Conservation (phyloP, 768 basidiomycete species). For the Termitomyces sp. region DNA sequence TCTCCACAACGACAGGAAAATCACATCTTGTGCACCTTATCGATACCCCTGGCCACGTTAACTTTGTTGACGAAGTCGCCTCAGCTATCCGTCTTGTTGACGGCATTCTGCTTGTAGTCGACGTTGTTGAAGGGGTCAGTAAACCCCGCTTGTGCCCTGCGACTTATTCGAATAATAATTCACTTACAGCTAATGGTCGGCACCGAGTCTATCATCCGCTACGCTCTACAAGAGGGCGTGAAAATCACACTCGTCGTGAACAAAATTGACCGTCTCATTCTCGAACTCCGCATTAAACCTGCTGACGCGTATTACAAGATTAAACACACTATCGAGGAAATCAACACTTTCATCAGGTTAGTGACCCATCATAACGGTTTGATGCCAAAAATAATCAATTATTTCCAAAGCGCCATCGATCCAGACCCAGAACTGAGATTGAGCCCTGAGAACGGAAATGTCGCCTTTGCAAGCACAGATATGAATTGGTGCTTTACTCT, state of each 20-base stretch:
- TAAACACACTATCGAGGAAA: slow-evolving; percentile 97
- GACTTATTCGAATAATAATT: not conserved
- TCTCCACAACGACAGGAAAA: slow-evolving; percentile 83
- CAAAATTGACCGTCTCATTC: slow-evolving; percentile 96
- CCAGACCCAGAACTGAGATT: slow-evolving; percentile 85
- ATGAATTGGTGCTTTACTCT: slow-evolving; percentile 99
- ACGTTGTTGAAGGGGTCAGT: slow-evolving; percentile 96
- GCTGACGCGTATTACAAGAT: slow-evolving; percentile 98
- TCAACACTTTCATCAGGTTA: slow-evolving; percentile 94
- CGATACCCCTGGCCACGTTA: slow-evolving; percentile 97
- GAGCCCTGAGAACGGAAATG: slow-evolving; percentile 94
- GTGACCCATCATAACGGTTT: slow-evolving; percentile 13
- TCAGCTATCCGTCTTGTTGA: slow-evolving; percentile 83
- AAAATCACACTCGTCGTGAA: slow-evolving; percentile 93
- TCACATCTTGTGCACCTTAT: slow-evolving; percentile 91
- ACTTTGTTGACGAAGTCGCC: slow-evolving; percentile 98
- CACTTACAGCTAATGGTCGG: slow-evolving; percentile 79
- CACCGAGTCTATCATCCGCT: slow-evolving; percentile 83
- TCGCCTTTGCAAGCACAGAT: slow-evolving; percentile 94
- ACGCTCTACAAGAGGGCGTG: slow-evolving; percentile 85
- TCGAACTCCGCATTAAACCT: slow-evolving; percentile 94
- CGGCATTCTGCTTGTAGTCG: slow-evolving; percentile 91
- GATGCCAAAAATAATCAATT: not conserved
- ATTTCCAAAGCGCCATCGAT: slow-evolving; percentile 61
- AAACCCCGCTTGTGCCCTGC: not conserved